Evolutionary conservation across 2,329 filamentous ascomycete genomes (phyloP).

Genomic region (Phymatotrichopsis omnivora): DNA sequence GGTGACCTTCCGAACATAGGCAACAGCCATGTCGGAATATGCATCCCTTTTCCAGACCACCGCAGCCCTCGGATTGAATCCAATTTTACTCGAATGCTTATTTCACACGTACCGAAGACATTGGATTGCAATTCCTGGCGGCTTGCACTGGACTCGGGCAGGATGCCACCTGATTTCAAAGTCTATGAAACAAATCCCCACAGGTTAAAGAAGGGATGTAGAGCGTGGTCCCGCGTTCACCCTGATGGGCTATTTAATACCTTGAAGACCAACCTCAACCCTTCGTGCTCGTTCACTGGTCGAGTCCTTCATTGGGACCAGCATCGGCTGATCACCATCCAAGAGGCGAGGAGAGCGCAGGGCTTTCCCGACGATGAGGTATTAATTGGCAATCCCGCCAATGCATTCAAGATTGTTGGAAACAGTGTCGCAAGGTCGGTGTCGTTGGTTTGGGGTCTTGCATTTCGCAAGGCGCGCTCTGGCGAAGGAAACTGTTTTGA

Average conservation of each 20-base stretch:
- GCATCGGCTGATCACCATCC: constrained; percentile 49
- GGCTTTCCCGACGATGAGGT: constrained; percentile 61
- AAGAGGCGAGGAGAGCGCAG: constrained; percentile 60
- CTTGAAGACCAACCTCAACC: constrained; percentile 46
- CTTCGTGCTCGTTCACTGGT: constrained; percentile 48
- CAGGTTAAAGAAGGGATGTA: constrained; percentile 22
- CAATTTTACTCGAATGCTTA: constrained; percentile 37
- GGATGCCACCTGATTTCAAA: constrained; percentile 18
- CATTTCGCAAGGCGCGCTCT: constrained; percentile 54
- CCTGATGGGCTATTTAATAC: constrained; percentile 50
- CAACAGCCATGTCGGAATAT: constrained; percentile 52
- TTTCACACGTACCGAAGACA: constrained; percentile 48
- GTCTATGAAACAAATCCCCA: background rate
- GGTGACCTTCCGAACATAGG: constrained; percentile 52
- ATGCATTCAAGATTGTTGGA: constrained; percentile 59
- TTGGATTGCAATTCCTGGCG: constrained; percentile 21
- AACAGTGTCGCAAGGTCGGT: constrained; percentile 66
- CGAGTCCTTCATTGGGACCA: constrained; percentile 55
- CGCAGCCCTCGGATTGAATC: constrained; percentile 41
- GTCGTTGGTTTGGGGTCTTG: constrained; percentile 54
- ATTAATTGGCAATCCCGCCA: constrained; percentile 46
- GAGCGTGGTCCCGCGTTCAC: constrained; percentile 44
- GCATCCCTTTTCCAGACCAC: constrained; percentile 59
- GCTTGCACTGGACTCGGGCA: constrained; percentile 26
- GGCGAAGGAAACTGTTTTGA: no score